Percentiles rank a stretch among this genome's conserved stretches.
Conservation (phyloP, 1,284 basidiomycete species). For the Trichosporon sp. region DNA sequence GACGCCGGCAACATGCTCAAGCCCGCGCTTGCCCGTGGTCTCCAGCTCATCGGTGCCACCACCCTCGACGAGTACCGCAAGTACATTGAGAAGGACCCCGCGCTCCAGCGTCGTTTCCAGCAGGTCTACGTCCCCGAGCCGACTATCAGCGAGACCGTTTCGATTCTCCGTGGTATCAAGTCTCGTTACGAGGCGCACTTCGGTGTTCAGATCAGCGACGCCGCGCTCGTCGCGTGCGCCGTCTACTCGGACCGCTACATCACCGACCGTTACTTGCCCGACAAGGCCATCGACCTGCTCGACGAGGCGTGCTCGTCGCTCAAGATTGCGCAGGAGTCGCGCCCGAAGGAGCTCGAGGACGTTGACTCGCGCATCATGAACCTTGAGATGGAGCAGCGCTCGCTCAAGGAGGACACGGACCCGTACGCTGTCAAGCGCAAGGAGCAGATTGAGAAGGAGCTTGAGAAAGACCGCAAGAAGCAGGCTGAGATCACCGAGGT, state of each 20-base stretch:
- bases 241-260: conserved; percentile 77
- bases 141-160: conserved; percentile 75
- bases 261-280: conserved; percentile 77
- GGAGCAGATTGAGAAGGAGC: conserved; percentile 55
- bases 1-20: conserved; percentile 68
- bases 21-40: conserved; percentile 68
- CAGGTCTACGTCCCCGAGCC: conserved; percentile 83
- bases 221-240: conserved; percentile 76
- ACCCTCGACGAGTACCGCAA: conserved; percentile 87
- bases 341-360: conserved; percentile 77
- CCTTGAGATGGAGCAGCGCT: conserved; percentile 83
- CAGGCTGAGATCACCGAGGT: conserved; percentile 60
- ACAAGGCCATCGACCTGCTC: conserved; percentile 77
- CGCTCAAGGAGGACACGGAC: conserved; percentile 81
- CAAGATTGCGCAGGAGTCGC: conserved; percentile 84
- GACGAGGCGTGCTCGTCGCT: conserved; percentile 84
- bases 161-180: conserved; percentile 82
- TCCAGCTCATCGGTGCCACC: conserved; percentile 81
- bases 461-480: conserved; percentile 62
- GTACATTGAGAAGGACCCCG: conserved; percentile 86
- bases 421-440: conserved; percentile 69
- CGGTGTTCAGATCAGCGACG: conserved; percentile 82
- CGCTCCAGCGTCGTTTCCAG: conserved; percentile 84
- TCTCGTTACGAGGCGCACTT: conserved; percentile 79
- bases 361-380: conserved; percentile 79